Evolutionary conservation across 257 asterid species (phyloP), one percentile per base, ranked within the genome.

Genomic region (Capsicum pubescens): DNA sequence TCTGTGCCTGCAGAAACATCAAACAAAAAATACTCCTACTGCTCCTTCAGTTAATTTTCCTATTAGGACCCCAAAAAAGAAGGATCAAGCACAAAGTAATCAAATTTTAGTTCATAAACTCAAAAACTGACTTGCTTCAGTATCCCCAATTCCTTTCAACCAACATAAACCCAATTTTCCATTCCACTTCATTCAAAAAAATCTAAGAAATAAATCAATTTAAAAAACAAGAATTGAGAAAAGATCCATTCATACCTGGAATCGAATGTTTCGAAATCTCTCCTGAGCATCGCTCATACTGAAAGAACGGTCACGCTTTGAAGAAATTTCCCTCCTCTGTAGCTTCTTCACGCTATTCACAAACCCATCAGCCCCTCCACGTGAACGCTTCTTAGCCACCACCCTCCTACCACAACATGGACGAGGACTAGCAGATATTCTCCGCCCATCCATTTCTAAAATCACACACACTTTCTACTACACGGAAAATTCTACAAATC

Each of bases 361-460:
- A 79, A 93, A 92, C 71, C 95, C 98, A 87, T 96, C 99, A 57
- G 85, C 79, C 54, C 90, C 92, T 59, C 98, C 91, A 71, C 95
- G 98, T 5, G 95, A 92, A 79, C 98, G 92, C 93, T 96, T 96
- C 92, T 92, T 95, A 64, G 98, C 97, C 92, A 93, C 91, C 91
- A 94, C 98, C 56, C 98, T 91, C 88, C 97, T 92, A 79, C 98
- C 98, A 84, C 87, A 84, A 89, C 98, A 93, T 26, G 98, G 98
- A 78, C 97, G 89, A 55, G 99, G 99, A 86, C 94, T 93, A 89
- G 98, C 97, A 87, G 97, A 87, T 77, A 93, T 93, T 85, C 98
- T 89, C 90, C 99, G 89, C 82, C 98, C 98, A 60, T 93, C 98
- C 99, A 94, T 94, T 13, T 87, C 84, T 15, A 71, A 71, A 86